These are phyloP conservation scores for Oidiodendron maius DNA, from an alignment of 495 filamentous ascomycete species.

Conservation along the genomic window DNA sequence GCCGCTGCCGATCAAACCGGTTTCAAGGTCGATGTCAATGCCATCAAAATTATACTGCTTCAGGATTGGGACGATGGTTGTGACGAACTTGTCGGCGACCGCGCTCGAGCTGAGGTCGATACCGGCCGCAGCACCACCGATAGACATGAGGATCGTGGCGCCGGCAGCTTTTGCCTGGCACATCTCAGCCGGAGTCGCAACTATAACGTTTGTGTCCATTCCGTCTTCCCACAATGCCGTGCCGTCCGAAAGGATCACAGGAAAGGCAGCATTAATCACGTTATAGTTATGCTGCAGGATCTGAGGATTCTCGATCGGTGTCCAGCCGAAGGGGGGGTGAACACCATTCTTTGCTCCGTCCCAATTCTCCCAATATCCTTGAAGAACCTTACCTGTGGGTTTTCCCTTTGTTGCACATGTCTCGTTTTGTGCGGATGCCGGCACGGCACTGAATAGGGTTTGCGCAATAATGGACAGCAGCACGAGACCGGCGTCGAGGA, in stretches of 20 bases:
- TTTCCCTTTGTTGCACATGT: neutral
- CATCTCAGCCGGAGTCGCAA: neutral
- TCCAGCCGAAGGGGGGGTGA: neutral
- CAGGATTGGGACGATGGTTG: neutral
- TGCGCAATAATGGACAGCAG: neutral
- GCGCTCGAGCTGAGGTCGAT: neutral
- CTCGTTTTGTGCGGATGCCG: neutral
- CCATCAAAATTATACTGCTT: neutral
- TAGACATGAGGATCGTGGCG: neutral
- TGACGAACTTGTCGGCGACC: neutral
- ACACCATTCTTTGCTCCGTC: neutral
- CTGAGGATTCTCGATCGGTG: neutral
- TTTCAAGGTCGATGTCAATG: neutral
- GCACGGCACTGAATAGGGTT: neutral
- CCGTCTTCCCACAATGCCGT: neutral
- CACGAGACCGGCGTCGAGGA: neutral
- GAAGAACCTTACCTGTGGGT: neutral
- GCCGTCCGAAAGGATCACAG: neutral
- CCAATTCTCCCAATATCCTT: neutral
- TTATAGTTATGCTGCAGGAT: neutral
- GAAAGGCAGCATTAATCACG: neutral
- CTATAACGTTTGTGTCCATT: neutral
- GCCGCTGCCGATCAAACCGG: neutral
- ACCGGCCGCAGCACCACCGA: neutral
- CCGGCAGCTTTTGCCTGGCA: neutral